These are phyloP conservation scores for Salix brachista DNA, from an alignment of 345 rosid genomes.

Conservation along the genomic window DNA sequence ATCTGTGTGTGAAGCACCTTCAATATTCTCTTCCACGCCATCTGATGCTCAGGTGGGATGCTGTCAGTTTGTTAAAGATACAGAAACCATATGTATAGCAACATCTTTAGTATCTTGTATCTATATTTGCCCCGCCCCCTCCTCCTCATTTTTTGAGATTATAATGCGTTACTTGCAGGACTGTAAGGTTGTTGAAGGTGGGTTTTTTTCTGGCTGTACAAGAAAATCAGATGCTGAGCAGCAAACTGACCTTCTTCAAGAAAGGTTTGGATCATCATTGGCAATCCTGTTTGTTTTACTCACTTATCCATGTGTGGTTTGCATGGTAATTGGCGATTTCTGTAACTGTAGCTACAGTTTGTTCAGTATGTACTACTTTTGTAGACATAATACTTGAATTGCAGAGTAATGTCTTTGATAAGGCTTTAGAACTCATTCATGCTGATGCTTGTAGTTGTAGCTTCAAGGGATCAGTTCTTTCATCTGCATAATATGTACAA, in stretches of 20 bases:
- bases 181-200: conserved; percentile 34
- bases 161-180: conserved; percentile 38
- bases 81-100: conserved; percentile 34
- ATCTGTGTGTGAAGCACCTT: conserved; percentile 25
- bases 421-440: not conserved
- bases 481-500: not conserved
- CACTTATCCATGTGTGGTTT: not conserved
- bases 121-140: not conserved
- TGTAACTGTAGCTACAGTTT: not conserved
- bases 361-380: not conserved
- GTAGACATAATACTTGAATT: not conserved
- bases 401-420: not conserved
- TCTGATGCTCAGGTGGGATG: conserved; percentile 30
- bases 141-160: conserved; percentile 9
- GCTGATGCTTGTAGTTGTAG: not conserved
- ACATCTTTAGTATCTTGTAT: not conserved
- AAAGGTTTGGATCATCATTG: conserved; percentile 45
- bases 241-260: conserved; percentile 37
- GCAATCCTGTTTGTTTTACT: not conserved
- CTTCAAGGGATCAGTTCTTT: not conserved
- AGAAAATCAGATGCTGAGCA: conserved; percentile 31
- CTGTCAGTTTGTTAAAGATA: conserved; percentile 26
- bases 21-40: conserved; percentile 20
- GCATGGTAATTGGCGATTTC: not conserved
- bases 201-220: conserved; percentile 21